Conservation (phyloP, 2,329 filamentous ascomycete genomes). For the Alternaria solani region DNA sequence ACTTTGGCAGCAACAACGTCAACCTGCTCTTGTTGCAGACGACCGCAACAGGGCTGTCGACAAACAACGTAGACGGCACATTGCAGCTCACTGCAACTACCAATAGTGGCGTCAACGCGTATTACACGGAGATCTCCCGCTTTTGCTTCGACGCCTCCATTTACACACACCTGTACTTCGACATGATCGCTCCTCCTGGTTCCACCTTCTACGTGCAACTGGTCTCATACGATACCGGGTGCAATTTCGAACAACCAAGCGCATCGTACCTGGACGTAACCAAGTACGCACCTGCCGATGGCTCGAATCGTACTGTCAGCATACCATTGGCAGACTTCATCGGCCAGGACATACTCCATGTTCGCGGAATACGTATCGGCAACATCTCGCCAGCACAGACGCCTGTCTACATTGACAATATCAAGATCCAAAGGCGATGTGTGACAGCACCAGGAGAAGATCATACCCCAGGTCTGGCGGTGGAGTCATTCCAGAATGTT, state of each 20-base stretch:
- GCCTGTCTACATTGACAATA: slow-evolving; percentile 14
- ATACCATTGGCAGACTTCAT: slow-evolving; percentile 14
- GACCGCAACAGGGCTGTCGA: slow-evolving; percentile 11
- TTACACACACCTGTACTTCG: slow-evolving; percentile 18
- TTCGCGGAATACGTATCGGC: slow-evolving; percentile 16
- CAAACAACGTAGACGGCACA: slow-evolving; percentile 14
- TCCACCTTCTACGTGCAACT: slow-evolving; percentile 15
- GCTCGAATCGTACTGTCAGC: slow-evolving; percentile 14
- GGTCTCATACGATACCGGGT: slow-evolving; percentile 12
- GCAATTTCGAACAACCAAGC: slow-evolving; percentile 7
- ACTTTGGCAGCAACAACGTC: slow-evolving; percentile 20
- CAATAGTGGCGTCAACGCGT: slow-evolving; percentile 14
- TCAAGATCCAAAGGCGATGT: slow-evolving; percentile 18
- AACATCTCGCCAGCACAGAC: slow-evolving; percentile 17
- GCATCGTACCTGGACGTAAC: slow-evolving; percentile 14
- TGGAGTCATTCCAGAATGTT: slow-evolving; percentile 18
- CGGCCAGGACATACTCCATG: slow-evolving; percentile 13
- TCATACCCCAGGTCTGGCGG: slow-evolving; percentile 10
- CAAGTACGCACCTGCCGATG: slow-evolving; percentile 14
- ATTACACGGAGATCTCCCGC: slow-evolving; percentile 17
- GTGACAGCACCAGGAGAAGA: slow-evolving; percentile 18
- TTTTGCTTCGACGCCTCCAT: slow-evolving; percentile 16
- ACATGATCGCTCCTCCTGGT: slow-evolving; percentile 14
- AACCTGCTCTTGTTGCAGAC: slow-evolving; percentile 15
- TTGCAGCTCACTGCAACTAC: slow-evolving; percentile 16